phyloP scores from a whole-genome alignment of 352 stramenopile genomes.

The Pythium folliculosum region DNA sequence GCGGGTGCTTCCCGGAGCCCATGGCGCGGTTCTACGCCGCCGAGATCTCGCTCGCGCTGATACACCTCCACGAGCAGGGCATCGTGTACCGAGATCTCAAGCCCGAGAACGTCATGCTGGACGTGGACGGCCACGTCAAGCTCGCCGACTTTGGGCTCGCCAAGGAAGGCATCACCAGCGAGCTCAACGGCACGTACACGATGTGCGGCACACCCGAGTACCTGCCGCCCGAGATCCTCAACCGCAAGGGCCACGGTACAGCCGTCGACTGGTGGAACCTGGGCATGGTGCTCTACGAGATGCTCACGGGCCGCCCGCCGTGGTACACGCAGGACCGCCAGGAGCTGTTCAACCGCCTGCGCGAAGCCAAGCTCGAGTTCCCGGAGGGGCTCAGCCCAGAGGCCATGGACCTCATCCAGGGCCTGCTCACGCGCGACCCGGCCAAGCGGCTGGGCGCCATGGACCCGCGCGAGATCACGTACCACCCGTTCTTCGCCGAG shows the following conservation, averaged over 20 bases:
- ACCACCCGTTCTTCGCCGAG: slow-evolving; percentile 79
- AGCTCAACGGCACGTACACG: slow-evolving; percentile 75
- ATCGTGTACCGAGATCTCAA: slow-evolving; percentile 97
- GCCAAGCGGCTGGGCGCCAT: slow-evolving; percentile 75
- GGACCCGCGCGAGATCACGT: slow-evolving; percentile 77
- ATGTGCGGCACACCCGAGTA: slow-evolving; percentile 89
- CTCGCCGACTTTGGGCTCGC: slow-evolving; percentile 98
- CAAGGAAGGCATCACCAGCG: slow-evolving; percentile 92
- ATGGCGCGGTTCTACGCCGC: slow-evolving; percentile 96
- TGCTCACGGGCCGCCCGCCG: slow-evolving; percentile 84
- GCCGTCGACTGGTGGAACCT: slow-evolving; percentile 91
- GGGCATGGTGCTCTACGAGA: slow-evolving; percentile 89
- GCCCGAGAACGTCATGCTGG: slow-evolving; percentile 94
- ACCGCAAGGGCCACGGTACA: slow-evolving; percentile 77
- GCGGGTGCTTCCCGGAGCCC: slow-evolving; percentile 94
- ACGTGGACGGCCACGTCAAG: slow-evolving; percentile 95
- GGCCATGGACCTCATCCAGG: slow-evolving; percentile 79
- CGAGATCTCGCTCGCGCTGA: slow-evolving; percentile 95
- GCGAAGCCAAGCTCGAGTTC: slow-evolving; percentile 78
- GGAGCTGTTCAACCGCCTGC: slow-evolving; percentile 79
- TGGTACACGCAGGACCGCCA: slow-evolving; percentile 89
- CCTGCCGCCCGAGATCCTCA: slow-evolving; percentile 85
- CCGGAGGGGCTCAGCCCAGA: slow-evolving; percentile 70
- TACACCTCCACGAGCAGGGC: slow-evolving; percentile 94
- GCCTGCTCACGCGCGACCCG: slow-evolving; percentile 79